Base-by-base conservation (phyloP, 2,329 filamentous ascomycete species). In the Fusarium sp. region DNA sequence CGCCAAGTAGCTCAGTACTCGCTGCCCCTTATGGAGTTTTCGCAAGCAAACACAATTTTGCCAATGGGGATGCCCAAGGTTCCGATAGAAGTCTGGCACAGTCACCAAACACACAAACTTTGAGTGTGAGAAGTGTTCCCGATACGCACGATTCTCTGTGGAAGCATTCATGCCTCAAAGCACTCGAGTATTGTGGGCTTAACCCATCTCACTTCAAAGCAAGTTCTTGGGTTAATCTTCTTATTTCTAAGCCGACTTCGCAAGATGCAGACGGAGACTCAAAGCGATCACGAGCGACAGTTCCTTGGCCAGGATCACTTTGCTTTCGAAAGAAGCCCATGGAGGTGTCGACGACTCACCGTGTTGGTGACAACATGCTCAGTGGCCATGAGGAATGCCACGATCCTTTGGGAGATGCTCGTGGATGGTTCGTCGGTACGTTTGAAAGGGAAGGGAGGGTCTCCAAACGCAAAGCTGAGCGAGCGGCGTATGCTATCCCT, bases 251-350 rank as follows among this genome's bases (percentile, higher is more conserved):
- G 27, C 81, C 82, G 26, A 85, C 81, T 66, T 78, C 80, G 13
- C 78, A 80, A 52, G 85, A 87, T 41, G 73, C 78, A 20, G 83
- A 81, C 38, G 68, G 73, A 27, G 83, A 88, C 59, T 77, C 80
- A 8, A 86, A 83, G 65, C 77, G 80, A 44, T 80, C 81, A 6
- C 80, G 83, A 5, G 78, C 83, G 7, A 83, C 81, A 10, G 82
- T 89, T 27, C 83, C 85, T 14, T 90, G 88, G 88, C 88, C 88
- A 42, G 82, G 85, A 4, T 80, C 80, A 20, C 82, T 89, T 3
- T 88, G 87, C 70, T 87, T 88, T 61, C 84, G 85, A 56, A 86
- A 85, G 67, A 82, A 81, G 54, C 77, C 81, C 20, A 77, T 84
- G n/a, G 81, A 81, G 14, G 76, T 83, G 27, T 78, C 78, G n/a